A percentile compares a stretch with the other conserved stretches of the same genome.
phyloP scores from a whole-genome alignment of 139 green algal species.

The Coccomyxa sp. region DNA sequence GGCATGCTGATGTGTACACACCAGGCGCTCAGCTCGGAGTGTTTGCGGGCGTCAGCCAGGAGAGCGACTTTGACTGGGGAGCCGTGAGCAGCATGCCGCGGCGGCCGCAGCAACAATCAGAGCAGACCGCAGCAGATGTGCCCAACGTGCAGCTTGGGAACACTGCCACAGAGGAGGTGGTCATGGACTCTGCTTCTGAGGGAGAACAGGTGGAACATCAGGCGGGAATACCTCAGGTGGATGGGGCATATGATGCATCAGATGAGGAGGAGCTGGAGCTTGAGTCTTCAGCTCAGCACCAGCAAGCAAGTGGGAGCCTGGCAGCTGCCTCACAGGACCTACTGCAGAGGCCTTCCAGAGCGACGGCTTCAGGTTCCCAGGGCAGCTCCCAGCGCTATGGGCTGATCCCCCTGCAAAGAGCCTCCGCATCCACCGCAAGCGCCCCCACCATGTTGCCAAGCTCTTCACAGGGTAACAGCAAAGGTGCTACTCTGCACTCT shows the following conservation, averaged over 20 bases:
- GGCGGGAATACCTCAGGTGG: not conserved
- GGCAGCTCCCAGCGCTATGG: not conserved
- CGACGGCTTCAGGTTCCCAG: not conserved
- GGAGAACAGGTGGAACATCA: not conserved
- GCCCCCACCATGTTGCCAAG: no score
- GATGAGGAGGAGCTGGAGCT: not conserved
- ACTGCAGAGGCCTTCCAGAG: not conserved
- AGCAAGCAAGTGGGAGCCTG: not conserved
- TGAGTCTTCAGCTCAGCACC: not conserved
- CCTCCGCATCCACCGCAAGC: not conserved
- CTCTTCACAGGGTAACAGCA: no score
- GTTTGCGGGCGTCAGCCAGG: not conserved
- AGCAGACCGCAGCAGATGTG: not conserved
- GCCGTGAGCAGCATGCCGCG: not conserved
- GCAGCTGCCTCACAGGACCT: not conserved
- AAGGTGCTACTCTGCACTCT: no score
- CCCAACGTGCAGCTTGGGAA: not conserved
- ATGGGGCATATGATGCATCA: not conserved
- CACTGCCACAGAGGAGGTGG: not conserved
- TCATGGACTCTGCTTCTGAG: not conserved
- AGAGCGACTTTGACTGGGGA: not conserved
- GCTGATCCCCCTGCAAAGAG: not conserved
- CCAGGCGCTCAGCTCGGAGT: not conserved
- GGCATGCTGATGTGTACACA: not conserved
- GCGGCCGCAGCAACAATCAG: not conserved